Percentiles rank a stretch among this genome's conserved stretches.
Evolutionary conservation across 331 rosid genomes (phyloP).

Genomic region (Quercus phellos): DNA sequence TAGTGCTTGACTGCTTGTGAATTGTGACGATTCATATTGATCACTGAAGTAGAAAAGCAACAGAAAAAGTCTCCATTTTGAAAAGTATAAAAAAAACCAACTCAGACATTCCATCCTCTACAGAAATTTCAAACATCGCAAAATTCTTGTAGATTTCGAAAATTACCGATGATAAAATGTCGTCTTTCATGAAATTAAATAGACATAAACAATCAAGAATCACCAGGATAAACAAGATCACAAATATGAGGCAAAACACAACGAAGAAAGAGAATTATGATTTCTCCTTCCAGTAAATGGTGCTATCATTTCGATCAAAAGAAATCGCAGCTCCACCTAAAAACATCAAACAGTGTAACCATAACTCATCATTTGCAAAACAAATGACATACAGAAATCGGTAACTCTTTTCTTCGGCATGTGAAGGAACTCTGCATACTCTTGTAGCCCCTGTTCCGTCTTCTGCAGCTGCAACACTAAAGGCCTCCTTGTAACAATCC

Average conservation of each 20-base stretch:
- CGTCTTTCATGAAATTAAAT: neutral
- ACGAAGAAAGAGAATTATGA: neutral
- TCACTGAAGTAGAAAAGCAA: neutral
- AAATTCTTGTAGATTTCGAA: neutral
- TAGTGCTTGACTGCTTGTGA: neutral
- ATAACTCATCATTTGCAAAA: neutral
- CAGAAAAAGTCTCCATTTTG: neutral
- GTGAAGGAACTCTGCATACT: slow-evolving; percentile 78
- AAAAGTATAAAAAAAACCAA: neutral
- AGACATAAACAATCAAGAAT: neutral
- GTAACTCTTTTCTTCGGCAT: slow-evolving; percentile 56
- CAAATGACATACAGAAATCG: slow-evolving; percentile 59
- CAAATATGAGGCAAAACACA: neutral
- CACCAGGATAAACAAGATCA: neutral
- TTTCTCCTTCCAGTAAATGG: neutral
- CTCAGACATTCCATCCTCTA: neutral
- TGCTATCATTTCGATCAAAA: neutral
- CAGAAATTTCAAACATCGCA: neutral
- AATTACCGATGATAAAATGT: neutral
- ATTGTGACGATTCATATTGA: neutral
- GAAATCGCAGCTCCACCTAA: neutral
- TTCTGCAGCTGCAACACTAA: slow-evolving; percentile 78
- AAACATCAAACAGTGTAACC: neutral
- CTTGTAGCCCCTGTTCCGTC: slow-evolving; percentile 47
- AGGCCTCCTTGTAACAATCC: slow-evolving; percentile 96